Percentiles rank a stretch among this genome's conserved stretches.
phyloP scores from a whole-genome alignment of 306 rosid genomes.

The Cucurbita argyrosperma region DNA sequence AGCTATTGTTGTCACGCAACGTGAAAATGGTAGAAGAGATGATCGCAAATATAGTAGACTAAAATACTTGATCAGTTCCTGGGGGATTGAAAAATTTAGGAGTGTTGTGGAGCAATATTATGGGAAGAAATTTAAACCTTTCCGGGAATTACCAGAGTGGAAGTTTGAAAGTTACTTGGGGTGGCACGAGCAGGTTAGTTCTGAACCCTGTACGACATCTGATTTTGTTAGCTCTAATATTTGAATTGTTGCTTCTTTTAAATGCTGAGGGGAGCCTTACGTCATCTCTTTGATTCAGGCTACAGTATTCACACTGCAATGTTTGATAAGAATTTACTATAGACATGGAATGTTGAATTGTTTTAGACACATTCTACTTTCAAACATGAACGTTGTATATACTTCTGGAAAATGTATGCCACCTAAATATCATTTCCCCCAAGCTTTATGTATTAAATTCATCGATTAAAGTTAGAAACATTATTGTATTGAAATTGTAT shows the following conservation, averaged over 20 bases:
- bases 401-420: background rate
- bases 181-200: conserved; percentile 93
- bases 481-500: background rate
- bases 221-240: background rate
- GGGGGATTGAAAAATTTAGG: conserved; percentile 94
- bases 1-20: conserved; percentile 90
- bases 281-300: background rate
- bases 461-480: background rate
- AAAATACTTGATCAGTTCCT: conserved; percentile 83
- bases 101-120: conserved; percentile 67
- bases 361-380: background rate
- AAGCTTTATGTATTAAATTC: background rate
- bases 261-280: background rate
- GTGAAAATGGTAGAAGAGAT: conserved; percentile 95
- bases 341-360: background rate
- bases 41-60: conserved; percentile 91
- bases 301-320: background rate
- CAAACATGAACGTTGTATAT: background rate
- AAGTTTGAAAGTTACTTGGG: conserved; percentile 90
- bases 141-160: conserved; percentile 70
- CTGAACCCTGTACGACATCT: background rate
- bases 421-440: background rate
- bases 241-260: background rate
- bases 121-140: conserved; percentile 82
- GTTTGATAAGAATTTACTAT: background rate